Percentiles rank a stretch among this genome's conserved stretches.
phyloP scores from a whole-genome alignment of 352 stramenopile species.

The Phytophthora capsici region DNA sequence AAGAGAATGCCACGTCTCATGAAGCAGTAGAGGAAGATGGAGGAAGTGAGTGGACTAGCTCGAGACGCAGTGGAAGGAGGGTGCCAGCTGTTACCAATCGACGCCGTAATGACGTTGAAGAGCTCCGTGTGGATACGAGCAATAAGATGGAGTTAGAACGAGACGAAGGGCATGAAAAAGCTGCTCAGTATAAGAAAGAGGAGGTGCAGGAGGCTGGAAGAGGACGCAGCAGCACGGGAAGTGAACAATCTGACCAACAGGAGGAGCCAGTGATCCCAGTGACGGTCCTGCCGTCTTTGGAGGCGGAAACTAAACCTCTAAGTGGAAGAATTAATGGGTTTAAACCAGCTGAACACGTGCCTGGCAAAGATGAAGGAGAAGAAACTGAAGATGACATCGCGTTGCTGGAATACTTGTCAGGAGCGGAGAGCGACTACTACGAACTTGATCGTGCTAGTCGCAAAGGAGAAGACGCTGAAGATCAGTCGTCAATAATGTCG shows the following conservation, averaged over 20 bases:
- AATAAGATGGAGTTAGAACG: not conserved
- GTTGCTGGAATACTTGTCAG: conserved; percentile 40
- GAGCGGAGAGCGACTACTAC: conserved; percentile 38
- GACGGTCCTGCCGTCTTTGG: conserved; percentile 21
- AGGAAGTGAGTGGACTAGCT: conserved; percentile 37
- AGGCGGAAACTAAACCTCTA: conserved; percentile 29
- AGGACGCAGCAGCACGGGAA: conserved; percentile 4
- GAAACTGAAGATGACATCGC: conserved; percentile 43
- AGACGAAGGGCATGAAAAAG: not conserved
- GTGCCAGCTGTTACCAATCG: conserved; percentile 2
- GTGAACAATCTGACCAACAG: conserved; percentile 21
- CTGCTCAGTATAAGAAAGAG: not conserved
- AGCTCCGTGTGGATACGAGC: conserved; percentile 25
- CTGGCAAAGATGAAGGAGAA: conserved; percentile 26
- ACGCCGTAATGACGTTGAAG: not conserved
- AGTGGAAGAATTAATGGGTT: not conserved
- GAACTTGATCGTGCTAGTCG: conserved; percentile 37
- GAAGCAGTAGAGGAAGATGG: conserved; percentile 1
- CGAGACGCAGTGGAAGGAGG: conserved; percentile 27
- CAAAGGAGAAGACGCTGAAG: conserved; percentile 31
- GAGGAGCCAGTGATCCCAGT: conserved; percentile 32
- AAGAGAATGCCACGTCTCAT: conserved; percentile 12
- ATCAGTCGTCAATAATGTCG: conserved; percentile 25
- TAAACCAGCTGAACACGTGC: conserved; percentile 17
- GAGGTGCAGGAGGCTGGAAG: conserved; percentile 1